Conservation (phyloP, 2,329 filamentous ascomycete species). For the Fusarium sp. region DNA sequence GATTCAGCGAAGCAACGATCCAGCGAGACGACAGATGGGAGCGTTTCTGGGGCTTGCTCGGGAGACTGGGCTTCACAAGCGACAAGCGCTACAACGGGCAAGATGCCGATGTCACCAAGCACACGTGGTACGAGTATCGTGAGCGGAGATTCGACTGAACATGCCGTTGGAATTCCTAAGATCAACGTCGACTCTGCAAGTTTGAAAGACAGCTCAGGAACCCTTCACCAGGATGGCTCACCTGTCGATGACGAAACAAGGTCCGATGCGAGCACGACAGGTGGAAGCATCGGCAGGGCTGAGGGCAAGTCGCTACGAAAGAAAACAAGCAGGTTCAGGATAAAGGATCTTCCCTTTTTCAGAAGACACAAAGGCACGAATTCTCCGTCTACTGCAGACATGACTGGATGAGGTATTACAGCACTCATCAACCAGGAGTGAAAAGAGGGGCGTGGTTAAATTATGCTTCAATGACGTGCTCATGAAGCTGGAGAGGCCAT, state of each 20-base stretch:
- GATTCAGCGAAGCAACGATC: slow-evolving; percentile 63
- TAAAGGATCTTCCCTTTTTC: slow-evolving; percentile 69
- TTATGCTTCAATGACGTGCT: background rate
- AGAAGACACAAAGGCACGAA: slow-evolving; percentile 60
- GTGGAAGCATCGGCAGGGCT: slow-evolving; percentile 58
- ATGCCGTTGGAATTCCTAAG: slow-evolving; percentile 56
- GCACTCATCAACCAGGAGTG: slow-evolving; percentile 23
- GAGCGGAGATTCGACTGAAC: slow-evolving; percentile 67
- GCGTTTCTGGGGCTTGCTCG: slow-evolving; percentile 62
- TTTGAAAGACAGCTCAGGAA: slow-evolving; percentile 45
- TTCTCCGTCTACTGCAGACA: slow-evolving; percentile 49
- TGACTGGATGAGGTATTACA: slow-evolving; percentile 43
- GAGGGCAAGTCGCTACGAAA: slow-evolving; percentile 66
- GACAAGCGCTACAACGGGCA: slow-evolving; percentile 71
- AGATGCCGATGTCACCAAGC: slow-evolving; percentile 72
- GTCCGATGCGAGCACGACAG: slow-evolving; percentile 46
- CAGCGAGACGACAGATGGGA: slow-evolving; percentile 71
- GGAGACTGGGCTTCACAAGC: slow-evolving; percentile 72
- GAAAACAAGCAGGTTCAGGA: slow-evolving; percentile 70
- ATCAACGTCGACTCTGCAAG: slow-evolving; percentile 53
- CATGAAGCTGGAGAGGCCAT: background rate
- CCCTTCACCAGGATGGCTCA: slow-evolving; percentile 39
- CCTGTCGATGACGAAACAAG: slow-evolving; percentile 47
- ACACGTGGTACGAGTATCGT: slow-evolving; percentile 74
- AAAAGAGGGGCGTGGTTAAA: slow-evolving; percentile 3